Evolutionary conservation across 805 yeast genomes (phyloP).

Genomic region (Starmerella kuoi): DNA sequence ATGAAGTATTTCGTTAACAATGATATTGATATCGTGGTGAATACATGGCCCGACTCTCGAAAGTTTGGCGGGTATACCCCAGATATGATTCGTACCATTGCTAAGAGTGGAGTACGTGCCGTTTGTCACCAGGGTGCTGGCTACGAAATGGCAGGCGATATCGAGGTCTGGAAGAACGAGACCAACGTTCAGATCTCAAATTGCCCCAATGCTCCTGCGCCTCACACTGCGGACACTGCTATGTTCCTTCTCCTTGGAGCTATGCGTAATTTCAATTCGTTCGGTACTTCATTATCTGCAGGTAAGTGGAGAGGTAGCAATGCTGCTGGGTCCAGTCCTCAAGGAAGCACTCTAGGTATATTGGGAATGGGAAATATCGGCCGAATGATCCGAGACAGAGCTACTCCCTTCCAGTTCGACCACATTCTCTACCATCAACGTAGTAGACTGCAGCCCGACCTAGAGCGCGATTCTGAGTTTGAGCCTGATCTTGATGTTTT

Average conservation of each 20-base stretch:
- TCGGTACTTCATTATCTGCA: constrained; percentile 32
- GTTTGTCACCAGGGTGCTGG: constrained; percentile 46
- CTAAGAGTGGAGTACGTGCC: constrained; percentile 25
- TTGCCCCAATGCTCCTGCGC: constrained; percentile 42
- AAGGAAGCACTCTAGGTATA: constrained; percentile 41
- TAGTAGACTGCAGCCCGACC: constrained; percentile 33
- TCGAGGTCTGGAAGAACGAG: constrained; percentile 31
- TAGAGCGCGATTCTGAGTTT: constrained; percentile 37
- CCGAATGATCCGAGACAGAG: constrained; percentile 40
- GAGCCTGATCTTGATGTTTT: constrained; percentile 44
- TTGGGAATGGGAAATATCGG: constrained; percentile 57
- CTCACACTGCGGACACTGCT: constrained; percentile 46
- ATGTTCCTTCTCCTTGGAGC: constrained; percentile 40
- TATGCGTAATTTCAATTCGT: constrained; percentile 35
- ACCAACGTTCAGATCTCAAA: constrained; percentile 38
- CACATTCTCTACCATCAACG: constrained; percentile 42
- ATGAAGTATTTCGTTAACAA: constrained; percentile 12
- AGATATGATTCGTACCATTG: constrained; percentile 18
- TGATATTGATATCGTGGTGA: constrained; percentile 19
- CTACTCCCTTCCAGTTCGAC: constrained; percentile 38
- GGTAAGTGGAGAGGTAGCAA: constrained; percentile 36
- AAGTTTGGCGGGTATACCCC: constrained; percentile 18
- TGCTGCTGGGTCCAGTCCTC: constrained; percentile 36
- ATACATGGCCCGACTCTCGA: constrained; percentile 20
- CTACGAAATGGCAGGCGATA: constrained; percentile 41